phyloP scores from a whole-genome alignment of 495 filamentous ascomycete species.

The Xylaria castorea region DNA sequence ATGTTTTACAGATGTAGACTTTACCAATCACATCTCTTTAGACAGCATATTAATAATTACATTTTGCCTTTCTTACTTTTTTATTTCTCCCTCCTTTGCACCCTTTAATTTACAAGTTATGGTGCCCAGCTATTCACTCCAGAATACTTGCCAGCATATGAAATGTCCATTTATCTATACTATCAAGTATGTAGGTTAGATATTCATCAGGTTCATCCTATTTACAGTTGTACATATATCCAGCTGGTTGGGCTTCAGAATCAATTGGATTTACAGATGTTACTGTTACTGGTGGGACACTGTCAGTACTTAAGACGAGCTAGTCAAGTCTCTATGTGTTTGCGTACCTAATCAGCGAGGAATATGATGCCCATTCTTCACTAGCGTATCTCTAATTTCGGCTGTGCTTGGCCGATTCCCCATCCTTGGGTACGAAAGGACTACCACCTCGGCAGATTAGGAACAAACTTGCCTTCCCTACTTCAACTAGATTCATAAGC shows the following conservation, averaged over 20 bases:
- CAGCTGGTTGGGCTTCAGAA: constrained; percentile 3
- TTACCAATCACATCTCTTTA: background rate
- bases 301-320: background rate
- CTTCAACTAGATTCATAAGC: constrained; percentile 12
- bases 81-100: background rate
- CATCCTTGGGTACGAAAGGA: constrained; percentile 8
- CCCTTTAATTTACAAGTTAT: background rate
- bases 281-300: background rate
- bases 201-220: background rate
- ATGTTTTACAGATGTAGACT: background rate
- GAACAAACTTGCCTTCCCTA: constrained; percentile 12
- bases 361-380: background rate
- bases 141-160: background rate
- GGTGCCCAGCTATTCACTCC: background rate
- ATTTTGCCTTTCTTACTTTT: background rate
- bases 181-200: background rate
- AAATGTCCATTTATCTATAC: background rate
- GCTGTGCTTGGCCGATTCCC: constrained; percentile 1
- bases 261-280: constrained; percentile 6
- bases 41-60: background rate
- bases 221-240: background rate
- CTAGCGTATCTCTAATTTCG: constrained; percentile 18
- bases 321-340: background rate
- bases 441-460: background rate
- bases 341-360: background rate